Percentiles rank a stretch among this genome's conserved stretches.
Evolutionary conservation across 768 basidiomycete species (phyloP).

Genomic region (Auricularia cornea): DNA sequence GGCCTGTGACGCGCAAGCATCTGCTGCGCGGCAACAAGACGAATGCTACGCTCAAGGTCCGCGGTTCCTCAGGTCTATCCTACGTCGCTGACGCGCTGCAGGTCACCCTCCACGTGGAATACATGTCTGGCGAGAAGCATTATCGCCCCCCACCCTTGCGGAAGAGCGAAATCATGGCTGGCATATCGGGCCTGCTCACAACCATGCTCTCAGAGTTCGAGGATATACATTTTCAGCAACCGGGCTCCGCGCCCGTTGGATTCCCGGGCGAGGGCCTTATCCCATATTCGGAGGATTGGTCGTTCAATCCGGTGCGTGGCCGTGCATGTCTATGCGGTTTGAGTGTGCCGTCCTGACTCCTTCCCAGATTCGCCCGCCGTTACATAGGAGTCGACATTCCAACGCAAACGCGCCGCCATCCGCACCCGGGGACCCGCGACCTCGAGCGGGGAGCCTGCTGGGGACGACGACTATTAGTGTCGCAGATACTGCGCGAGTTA

Average conservation of each 20-base stretch:
- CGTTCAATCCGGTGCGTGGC: background rate
- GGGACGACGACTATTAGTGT: conserved; percentile 15
- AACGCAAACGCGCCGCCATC: background rate
- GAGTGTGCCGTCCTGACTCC: background rate
- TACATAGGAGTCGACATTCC: background rate
- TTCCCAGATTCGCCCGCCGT: background rate
- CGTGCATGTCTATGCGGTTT: background rate
- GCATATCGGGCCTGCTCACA: conserved; percentile 51
- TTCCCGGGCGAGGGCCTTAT: background rate
- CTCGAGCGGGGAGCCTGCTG: background rate
- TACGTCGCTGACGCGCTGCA: conserved; percentile 16
- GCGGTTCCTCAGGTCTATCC: conserved; percentile 5
- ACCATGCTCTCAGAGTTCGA: conserved; percentile 5
- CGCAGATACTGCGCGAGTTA: conserved; percentile 55
- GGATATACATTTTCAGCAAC: background rate
- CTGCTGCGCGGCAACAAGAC: conserved; percentile 66
- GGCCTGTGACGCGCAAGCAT: conserved; percentile 53
- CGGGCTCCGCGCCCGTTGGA: background rate
- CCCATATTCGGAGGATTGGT: background rate
- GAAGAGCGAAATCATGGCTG: conserved; percentile 63
- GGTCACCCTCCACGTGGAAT: conserved; percentile 52
- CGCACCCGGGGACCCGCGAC: background rate
- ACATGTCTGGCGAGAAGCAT: conserved; percentile 43
- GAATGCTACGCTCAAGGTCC: conserved; percentile 68
- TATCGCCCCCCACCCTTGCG: conserved; percentile 62